Conservation (phyloP, 345 rosid species). For the Euclidium syriacum region DNA sequence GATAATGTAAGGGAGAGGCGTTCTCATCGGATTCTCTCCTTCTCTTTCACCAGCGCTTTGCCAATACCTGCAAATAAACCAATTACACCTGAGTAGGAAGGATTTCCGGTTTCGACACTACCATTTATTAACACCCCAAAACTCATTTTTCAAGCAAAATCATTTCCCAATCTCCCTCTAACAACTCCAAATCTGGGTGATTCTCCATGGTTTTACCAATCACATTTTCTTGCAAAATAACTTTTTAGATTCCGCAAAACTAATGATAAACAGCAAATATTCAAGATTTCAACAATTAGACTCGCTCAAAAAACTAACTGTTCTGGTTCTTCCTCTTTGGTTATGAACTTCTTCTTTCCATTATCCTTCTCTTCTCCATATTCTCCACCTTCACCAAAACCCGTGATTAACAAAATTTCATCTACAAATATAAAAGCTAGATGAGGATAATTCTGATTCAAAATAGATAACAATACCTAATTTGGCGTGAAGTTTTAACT, state of each 20-base stretch:
- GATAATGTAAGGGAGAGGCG: constrained; percentile 81
- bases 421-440: not conserved
- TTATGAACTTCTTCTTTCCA: constrained; percentile 76
- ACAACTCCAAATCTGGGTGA: no score
- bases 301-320: constrained; percentile 58
- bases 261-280: not conserved
- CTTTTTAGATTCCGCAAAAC: not conserved
- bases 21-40: constrained; percentile 95
- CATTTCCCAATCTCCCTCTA: no score
- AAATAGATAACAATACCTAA: constrained; percentile 31
- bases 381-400: constrained; percentile 44
- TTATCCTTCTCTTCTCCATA: constrained; percentile 69
- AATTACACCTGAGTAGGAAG: no score
- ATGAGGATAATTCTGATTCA: not conserved
- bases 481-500: constrained; percentile 57
- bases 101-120: no score
- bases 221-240: not conserved
- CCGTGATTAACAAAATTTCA: not conserved
- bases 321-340: constrained; percentile 86
- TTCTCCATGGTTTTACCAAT: no score
- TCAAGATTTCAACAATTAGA: not conserved
- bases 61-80: constrained; percentile 84
- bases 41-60: constrained; percentile 86
- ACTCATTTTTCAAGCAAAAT: no score
- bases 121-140: no score